Evolutionary conservation across 495 filamentous ascomycete genomes (phyloP).

Genomic region (Aspergillus kassunensis): DNA sequence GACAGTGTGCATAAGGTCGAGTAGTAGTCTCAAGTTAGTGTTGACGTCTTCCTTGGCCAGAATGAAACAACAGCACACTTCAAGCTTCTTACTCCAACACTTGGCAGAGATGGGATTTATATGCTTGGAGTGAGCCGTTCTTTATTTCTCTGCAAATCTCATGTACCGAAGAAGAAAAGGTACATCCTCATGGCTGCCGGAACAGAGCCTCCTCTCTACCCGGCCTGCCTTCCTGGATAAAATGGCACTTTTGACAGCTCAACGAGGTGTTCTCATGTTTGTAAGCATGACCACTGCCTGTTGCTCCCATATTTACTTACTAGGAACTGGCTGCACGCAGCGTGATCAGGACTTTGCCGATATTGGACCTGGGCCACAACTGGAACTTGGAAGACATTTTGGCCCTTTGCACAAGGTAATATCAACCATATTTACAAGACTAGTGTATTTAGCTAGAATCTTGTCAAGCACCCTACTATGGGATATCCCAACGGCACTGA

Average conservation of each 20-base stretch:
- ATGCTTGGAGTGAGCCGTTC: background rate
- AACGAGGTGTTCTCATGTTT: constrained; percentile 15
- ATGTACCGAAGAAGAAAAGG: background rate
- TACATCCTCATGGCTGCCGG: background rate
- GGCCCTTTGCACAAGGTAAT: constrained; percentile 8
- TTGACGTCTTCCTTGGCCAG: constrained; percentile 9
- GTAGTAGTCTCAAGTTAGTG: background rate
- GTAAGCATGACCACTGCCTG: background rate
- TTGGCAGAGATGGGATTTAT: background rate
- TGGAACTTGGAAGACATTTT: constrained; percentile 7
- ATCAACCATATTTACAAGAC: too few species aligned
- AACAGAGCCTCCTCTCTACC: constrained; percentile 10
- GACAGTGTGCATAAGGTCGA: background rate
- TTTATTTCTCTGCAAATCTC: background rate
- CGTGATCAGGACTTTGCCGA: constrained; percentile 15
- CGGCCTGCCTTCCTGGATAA: constrained; percentile 7
- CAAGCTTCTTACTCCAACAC: background rate
- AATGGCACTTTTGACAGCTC: constrained; percentile 7
- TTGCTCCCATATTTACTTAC: background rate
- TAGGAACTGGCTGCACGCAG: background rate
- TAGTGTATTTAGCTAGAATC: background rate
- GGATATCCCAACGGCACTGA: constrained; percentile 12
- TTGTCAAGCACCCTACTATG: constrained; percentile 8
- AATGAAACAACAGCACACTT: background rate
- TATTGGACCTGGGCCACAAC: constrained; percentile 7